Conservation (phyloP, 202 grass and related monocot genomes). For the Zoysia matrella region DNA sequence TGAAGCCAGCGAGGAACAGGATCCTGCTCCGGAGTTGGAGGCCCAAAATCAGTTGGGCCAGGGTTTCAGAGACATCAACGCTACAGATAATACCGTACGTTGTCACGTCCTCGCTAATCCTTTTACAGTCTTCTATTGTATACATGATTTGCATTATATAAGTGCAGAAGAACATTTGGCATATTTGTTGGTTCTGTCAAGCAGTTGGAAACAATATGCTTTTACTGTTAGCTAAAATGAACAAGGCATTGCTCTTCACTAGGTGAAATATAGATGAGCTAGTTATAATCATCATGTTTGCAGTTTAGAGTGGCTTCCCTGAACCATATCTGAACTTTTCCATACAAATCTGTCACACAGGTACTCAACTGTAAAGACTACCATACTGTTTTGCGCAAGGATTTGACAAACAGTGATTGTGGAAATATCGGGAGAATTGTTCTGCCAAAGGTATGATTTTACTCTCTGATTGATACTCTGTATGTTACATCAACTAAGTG, state of each 20-base stretch:
- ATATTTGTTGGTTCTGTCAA: not conserved
- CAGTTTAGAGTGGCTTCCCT: not conserved
- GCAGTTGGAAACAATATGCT: not conserved
- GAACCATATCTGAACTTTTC: slow-evolving; percentile 33
- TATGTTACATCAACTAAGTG: not conserved
- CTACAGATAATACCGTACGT: slow-evolving; percentile 18
- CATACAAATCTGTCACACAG: slow-evolving; percentile 43
- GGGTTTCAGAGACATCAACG: not conserved
- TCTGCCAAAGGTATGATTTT: slow-evolving; percentile 68
- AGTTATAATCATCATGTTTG: slow-evolving; percentile 17
- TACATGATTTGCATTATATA: slow-evolving; percentile 9
- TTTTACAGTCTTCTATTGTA: not conserved
- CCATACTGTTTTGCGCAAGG: slow-evolving; percentile 61
- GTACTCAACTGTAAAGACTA: slow-evolving; percentile 61
- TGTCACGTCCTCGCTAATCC: not conserved
- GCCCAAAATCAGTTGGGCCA: slow-evolving; percentile 21
- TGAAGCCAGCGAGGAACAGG: slow-evolving; percentile 31
- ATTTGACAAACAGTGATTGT: slow-evolving; percentile 94
- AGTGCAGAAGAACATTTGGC: not conserved
- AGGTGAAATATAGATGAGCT: not conserved
- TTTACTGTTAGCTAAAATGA: slow-evolving; percentile 6
- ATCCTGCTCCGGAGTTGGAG: not conserved
- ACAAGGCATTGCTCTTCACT: not conserved
- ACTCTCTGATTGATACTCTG: slow-evolving; percentile 16
- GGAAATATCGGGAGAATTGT: slow-evolving; percentile 88